A percentile compares a stretch with the other conserved stretches of the same genome.
Conservation (phyloP, 31 red algal genomes). For the Odonthalia washingtoniensis region DNA sequence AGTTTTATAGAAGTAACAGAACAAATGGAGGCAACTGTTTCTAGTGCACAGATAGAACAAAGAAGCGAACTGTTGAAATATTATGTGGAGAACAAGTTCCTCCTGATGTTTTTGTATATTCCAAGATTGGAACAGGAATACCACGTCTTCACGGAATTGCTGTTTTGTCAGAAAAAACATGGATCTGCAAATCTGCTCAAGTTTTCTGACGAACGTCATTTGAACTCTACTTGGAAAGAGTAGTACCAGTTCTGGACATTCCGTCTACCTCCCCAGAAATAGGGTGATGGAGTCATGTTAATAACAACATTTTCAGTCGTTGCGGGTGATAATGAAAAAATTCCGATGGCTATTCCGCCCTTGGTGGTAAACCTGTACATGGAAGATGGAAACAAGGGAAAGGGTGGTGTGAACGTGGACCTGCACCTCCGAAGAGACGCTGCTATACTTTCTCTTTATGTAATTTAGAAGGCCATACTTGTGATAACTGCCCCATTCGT, state of each 20-base stretch:
- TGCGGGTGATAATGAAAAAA: constrained; percentile 10
- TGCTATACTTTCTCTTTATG: too few species aligned
- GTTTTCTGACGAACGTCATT: constrained; percentile 12
- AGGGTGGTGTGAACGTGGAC: constrained; percentile 46
- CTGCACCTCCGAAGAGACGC: too few species aligned
- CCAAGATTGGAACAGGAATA: constrained; percentile 8
- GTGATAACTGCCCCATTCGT: too few species aligned
- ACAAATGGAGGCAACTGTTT: constrained; percentile 48
- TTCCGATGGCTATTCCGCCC: constrained; percentile 46
- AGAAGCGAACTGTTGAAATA: too few species aligned
- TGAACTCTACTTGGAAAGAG: too few species aligned
- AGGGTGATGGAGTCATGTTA: constrained; percentile 53
- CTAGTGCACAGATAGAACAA: too few species aligned
- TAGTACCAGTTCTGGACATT: too few species aligned
- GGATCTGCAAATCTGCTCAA: constrained; percentile 38
- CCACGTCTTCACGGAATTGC: constrained; percentile 38
- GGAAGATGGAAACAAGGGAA: constrained; percentile 22
- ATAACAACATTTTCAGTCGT: constrained; percentile 10
- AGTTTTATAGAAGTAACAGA: constrained; percentile 3
- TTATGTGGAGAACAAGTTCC: too few species aligned
- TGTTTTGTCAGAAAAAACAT: constrained; percentile 32
- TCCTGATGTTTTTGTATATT: too few species aligned
- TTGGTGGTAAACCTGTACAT: constrained; percentile 35
- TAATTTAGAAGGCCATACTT: too few species aligned
- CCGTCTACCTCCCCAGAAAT: too few species aligned